Base-by-base conservation (phyloP, 305 asterid genomes). In the Fraxinus dipetala region DNA sequence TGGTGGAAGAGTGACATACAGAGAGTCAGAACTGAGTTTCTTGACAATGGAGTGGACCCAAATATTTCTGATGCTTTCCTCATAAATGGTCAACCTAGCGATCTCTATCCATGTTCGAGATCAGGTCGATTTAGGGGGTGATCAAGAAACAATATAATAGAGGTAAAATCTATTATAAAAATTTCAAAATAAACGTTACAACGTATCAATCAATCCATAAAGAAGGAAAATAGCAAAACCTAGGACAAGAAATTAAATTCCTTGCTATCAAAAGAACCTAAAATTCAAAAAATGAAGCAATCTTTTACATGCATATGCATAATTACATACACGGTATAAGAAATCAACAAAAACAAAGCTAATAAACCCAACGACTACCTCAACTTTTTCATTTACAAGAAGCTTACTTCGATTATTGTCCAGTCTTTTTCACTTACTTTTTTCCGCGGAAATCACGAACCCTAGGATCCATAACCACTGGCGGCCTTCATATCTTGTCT, bases 91-190 rank as follows among this genome's bases (percentile, higher is more conserved):
- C 18, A 45, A 13, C 18, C 18, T 45, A 13, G 18, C 0, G 56
- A 45, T 13, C 18, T 14, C 56, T 45, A 45, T 45, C 56, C 56
- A 13, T 45, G 56, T 18, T 45, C 56, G 14, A 45, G 56, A 45
- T 13, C 56, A 4, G 1, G 56, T 13, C 2, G n/a, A 14, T 45
- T 45, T 45, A 0, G 3, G 5, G 45, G 10, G 45, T 20, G 35
- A 77, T 14, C 26, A 80, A 45, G 20, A 36, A 2, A 72, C 35
- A 70, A 48, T 4, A 74, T 34, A 85, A 77, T 79, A 85, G 85
- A 59, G 48, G 30, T 24, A 82, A 81, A 84, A 86, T 74, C 81
- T 45, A 75, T 18, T 14, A 28, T 72, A 16, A 8, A 77, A 80
- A 26, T 13, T 13, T 36, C 9, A 2, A 65, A 22, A 26, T 24